Evolutionary conservation across 805 yeast genomes (phyloP), one percentile per base, ranked within the genome.

Genomic region (Helenozyma rhizophorensis): DNA sequence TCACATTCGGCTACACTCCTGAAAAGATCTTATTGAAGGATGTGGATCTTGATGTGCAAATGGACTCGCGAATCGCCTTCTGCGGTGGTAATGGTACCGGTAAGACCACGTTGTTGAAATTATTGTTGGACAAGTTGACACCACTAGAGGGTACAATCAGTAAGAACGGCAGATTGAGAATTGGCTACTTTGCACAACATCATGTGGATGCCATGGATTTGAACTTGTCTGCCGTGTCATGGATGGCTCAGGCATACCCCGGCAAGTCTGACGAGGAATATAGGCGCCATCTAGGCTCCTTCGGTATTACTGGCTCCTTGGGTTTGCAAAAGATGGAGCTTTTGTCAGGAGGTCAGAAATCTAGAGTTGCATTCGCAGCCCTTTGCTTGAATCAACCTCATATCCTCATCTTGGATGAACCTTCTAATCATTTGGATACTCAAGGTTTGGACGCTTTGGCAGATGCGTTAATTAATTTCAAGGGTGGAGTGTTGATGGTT

Each of bases 61-160:
- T 90, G 85, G 85, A 89, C 51, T 88, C 97, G 1, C 76, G 99
- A 59, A 84, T 93, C 50, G 98, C 97, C 0, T 70, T 93, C 39
- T 96, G 93, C 39, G 99, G 99, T 74, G 97, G 97, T 39, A 93
- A 93, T 58, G 99, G 99, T 68, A 86, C 96, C 55, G 99, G 99
- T 83, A 93, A 93, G 60, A 89, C 98, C 9, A 93, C 99, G 3
- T 68, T 93, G 41, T 72, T 93, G 54, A 90, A 90, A 58, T 67
- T 93, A 26, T 68, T 93, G 48, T 80, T 89, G 76, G 96, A 85
- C 42, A 76, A 69, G 45, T 64, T 83, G 33, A 65, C 67, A 14
- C 97, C 98, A 2, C 53, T 78, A 27, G 69, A 64, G n/a, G 98
- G 98, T 35, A 70, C 73, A 35, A 82, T 89, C 14, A 74, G 86